Evolutionary conservation across 257 asterid genomes (phyloP).

Genomic region (Nicotiana paniculata): DNA sequence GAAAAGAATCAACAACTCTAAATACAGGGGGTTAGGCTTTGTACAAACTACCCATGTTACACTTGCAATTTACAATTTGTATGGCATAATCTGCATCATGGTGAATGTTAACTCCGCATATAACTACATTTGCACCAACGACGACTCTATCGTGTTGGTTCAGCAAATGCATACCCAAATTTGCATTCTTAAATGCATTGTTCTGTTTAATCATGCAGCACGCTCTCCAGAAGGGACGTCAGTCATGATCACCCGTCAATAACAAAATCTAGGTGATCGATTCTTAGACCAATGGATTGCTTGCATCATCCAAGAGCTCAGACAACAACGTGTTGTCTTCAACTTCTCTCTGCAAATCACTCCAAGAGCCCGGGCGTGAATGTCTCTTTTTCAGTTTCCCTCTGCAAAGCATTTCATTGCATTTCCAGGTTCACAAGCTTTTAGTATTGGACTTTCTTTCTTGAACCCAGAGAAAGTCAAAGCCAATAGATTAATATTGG

Average conservation of each 20-base stretch:
- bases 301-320: constrained; percentile 5
- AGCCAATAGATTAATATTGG: background rate
- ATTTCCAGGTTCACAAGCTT: constrained; percentile 10
- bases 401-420: background rate
- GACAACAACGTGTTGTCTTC: background rate
- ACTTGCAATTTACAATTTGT: constrained; percentile 8
- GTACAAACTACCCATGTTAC: constrained; percentile 3
- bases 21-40: constrained; percentile 4
- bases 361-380: background rate
- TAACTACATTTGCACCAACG: background rate
- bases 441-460: background rate
- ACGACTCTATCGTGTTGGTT: background rate
- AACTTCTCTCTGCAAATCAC: constrained; percentile 9
- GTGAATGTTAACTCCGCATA: background rate
- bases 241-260: constrained; percentile 2
- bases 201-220: background rate
- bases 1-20: background rate
- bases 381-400: constrained; percentile 4
- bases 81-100: background rate
- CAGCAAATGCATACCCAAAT: constrained; percentile 6
- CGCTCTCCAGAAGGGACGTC: background rate
- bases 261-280: background rate
- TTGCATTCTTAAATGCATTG: background rate
- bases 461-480: constrained; percentile 5
- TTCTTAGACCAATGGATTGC: background rate